Conservation (phyloP, 1,284 basidiomycete genomes). For the Athelia sp. region DNA sequence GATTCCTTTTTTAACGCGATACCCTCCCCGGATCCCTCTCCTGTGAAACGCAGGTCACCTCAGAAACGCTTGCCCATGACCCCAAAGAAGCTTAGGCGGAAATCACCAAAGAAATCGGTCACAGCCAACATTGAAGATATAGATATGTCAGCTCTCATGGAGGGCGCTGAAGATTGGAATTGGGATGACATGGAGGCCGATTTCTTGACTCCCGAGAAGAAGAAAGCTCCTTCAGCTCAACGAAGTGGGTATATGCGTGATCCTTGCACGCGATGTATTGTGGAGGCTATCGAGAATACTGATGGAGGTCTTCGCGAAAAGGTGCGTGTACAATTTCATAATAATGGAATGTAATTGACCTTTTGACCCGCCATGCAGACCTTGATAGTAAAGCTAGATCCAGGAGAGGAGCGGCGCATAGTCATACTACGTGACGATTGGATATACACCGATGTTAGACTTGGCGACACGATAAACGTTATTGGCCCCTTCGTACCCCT, state of each 20-base stretch:
- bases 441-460: not conserved
- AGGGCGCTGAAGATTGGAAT: constrained; percentile 52
- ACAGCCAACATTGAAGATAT: constrained; percentile 15
- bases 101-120: constrained; percentile 3
- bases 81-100: constrained; percentile 15
- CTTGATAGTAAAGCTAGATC: constrained; percentile 37
- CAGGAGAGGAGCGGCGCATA: constrained; percentile 31
- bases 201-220: constrained; percentile 27
- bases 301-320: constrained; percentile 27
- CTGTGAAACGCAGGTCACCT: constrained; percentile 12
- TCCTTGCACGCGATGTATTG: constrained; percentile 46
- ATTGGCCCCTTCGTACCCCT: constrained; percentile 50
- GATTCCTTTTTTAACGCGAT: constrained; percentile 37
- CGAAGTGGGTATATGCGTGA: constrained; percentile 20
- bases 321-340: constrained; percentile 19
- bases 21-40: constrained; percentile 32
- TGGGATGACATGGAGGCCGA: constrained; percentile 35
- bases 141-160: constrained; percentile 37
- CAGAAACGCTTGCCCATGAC: constrained; percentile 7
- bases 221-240: constrained; percentile 22
- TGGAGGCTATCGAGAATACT: constrained; percentile 31
- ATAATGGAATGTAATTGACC: not conserved
- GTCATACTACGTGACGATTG: constrained; percentile 57
- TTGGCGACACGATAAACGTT: constrained; percentile 78
- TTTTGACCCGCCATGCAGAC: constrained; percentile 27